phyloP scores from a whole-genome alignment of 768 basidiomycete genomes.

The Mycena kentingensis region DNA sequence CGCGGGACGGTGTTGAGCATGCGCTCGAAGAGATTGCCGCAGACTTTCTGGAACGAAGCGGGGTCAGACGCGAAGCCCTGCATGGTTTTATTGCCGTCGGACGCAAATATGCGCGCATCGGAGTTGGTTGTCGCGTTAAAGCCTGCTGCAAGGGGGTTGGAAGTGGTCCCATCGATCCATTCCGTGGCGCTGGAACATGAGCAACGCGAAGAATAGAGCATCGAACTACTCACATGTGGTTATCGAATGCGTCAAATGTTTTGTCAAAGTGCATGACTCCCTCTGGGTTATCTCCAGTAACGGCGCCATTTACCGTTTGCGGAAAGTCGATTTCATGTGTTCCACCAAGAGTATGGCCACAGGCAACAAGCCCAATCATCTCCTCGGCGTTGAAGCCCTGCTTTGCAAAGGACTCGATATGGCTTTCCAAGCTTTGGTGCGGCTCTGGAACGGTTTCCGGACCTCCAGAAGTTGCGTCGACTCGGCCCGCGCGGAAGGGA shows the following conservation, averaged over 20 bases:
- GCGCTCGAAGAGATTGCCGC: slow-evolving; percentile 13
- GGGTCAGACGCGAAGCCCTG: slow-evolving; percentile 3
- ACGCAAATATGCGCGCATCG: slow-evolving; percentile 9
- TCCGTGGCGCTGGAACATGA: slow-evolving; percentile 6
- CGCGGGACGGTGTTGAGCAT: slow-evolving; percentile 20
- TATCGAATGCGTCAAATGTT: slow-evolving; percentile 9
- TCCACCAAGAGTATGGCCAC: slow-evolving; percentile 14
- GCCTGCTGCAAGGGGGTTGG: slow-evolving; percentile 8
- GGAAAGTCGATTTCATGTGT: slow-evolving; percentile 13
- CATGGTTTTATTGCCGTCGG: slow-evolving; percentile 16
- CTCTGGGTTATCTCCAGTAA: slow-evolving; percentile 4
- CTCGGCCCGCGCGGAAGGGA: slow-evolving; percentile 15
- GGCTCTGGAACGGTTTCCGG: not conserved
- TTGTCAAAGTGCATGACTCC: slow-evolving; percentile 18
- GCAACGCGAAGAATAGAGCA: not conserved
- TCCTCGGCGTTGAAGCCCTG: slow-evolving; percentile 11
- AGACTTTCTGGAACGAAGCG: slow-evolving; percentile 5
- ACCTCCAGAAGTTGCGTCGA: slow-evolving; percentile 3
- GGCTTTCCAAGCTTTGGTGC: not conserved
- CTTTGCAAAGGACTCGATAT: slow-evolving; percentile 7
- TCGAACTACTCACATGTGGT: slow-evolving; percentile 1
- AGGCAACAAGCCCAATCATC: slow-evolving; percentile 19
- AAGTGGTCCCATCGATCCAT: slow-evolving; percentile 12
- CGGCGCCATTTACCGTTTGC: not conserved
- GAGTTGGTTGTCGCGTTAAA: slow-evolving; percentile 14